Evolutionary conservation across 305 asterid genomes (phyloP).

Genomic region (Fraxinus xanthoxyloides): DNA sequence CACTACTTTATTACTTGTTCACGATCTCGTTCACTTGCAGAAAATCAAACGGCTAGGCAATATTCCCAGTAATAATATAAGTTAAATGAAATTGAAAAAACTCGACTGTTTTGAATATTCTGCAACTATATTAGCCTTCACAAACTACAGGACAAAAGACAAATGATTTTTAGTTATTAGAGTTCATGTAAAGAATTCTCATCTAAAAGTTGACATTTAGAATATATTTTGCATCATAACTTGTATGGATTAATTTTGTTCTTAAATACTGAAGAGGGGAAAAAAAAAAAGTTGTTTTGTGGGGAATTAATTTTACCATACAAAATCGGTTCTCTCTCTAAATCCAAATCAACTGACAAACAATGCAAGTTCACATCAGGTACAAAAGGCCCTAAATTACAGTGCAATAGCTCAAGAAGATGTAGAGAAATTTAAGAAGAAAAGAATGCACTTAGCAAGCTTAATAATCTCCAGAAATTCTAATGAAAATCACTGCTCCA

Average conservation of each 20-base stretch:
- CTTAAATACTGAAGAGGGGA: background rate
- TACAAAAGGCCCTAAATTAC: background rate
- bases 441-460: background rate
- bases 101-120: background rate
- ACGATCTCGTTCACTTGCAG: no score
- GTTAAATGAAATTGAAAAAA: background rate
- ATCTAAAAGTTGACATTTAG: background rate
- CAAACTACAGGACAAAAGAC: background rate
- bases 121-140: background rate
- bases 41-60: no score
- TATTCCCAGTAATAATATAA: background rate
- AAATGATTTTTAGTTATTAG: background rate
- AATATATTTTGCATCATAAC: background rate
- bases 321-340: background rate
- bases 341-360: background rate
- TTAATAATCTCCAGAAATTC: constrained; percentile 11
- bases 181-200: background rate
- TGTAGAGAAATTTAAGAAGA: background rate
- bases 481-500: background rate
- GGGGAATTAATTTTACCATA: background rate
- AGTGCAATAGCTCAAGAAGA: background rate
- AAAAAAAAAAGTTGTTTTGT: no score
- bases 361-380: background rate
- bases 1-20: no score
- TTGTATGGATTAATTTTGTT: background rate